Evolutionary conservation across 768 basidiomycete genomes (phyloP), one percentile per base, ranked within the genome.

Genomic region (Trametopsis cervina): DNA sequence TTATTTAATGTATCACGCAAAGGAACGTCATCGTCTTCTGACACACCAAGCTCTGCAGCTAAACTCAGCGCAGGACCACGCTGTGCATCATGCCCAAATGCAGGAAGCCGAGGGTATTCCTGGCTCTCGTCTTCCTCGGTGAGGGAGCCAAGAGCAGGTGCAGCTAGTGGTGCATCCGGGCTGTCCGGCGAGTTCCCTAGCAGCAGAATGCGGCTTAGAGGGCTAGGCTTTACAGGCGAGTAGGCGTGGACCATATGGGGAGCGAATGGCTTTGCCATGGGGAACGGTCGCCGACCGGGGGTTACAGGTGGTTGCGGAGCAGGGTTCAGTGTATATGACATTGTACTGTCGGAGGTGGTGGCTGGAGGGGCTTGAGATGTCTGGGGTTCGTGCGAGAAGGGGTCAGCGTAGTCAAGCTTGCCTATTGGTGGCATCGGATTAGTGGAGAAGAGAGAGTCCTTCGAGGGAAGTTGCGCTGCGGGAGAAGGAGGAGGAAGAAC

Each of bases 401-500:
- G 50, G 33, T 47, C 36, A 6, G 24, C 23, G 13, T 44, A 21
- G 22, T 4, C 21, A 17, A 50, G 44, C 6, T 25, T 15, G 36
- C 52, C 51, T 13, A 61, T 51, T 13, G 63, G 44, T 40, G 59
- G 55, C 41, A 51, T 52, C 7, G 57, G 52, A 18, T 57, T 53
- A 12, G 60, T 50, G 3, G 60, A 51, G 4, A 71, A 58, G 38
- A 69, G 65, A 2, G 71, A 65, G 17, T 74, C 69, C 29, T 73
- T 53, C 6, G 74, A 72, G 4, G 80, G 82, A 22, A 87, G 62
- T 1, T 81, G 77, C 1, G 86, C 75, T 18, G 75, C 72, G 12
- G 86, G 87, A 6, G 85, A 86, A 2, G 83, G 86, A 1, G 86
- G 86, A 12, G 88, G 88, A 3, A 90, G 74, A 1, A 85, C 80